Evolutionary conservation across 305 asterid genomes (phyloP).

Genomic region (Plantago coronopus): DNA sequence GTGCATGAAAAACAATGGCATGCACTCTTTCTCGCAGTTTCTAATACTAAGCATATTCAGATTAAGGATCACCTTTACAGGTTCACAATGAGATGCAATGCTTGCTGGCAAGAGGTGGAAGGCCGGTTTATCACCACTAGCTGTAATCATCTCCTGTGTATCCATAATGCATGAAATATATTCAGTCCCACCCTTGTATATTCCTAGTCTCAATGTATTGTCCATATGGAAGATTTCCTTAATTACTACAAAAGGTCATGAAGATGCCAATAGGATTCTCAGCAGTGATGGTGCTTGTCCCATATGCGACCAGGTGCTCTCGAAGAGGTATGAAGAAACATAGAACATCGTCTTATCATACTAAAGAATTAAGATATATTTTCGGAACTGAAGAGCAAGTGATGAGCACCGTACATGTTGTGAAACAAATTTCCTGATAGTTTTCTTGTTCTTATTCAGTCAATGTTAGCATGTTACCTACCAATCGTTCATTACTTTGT

Average conservation of each 20-base stretch:
- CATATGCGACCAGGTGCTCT: constrained; percentile 92
- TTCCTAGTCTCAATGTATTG: constrained; percentile 13
- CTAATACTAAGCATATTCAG: constrained; percentile 27
- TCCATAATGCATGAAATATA: constrained; percentile 33
- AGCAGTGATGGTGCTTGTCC: constrained; percentile 89
- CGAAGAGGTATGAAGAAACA: constrained; percentile 58
- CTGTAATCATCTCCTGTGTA: constrained; percentile 92
- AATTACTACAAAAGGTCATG: constrained; percentile 58
- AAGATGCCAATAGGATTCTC: constrained; percentile 83
- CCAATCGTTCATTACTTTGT: not conserved
- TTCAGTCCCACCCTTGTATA: constrained; percentile 14
- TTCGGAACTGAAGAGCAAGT: not conserved
- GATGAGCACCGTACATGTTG: not conserved
- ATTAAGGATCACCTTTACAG: constrained; percentile 23
- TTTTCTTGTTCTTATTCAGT: not conserved
- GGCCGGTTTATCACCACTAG: constrained; percentile 83
- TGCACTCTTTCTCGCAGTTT: constrained; percentile 12
- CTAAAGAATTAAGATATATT: constrained; percentile 7
- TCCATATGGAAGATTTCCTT: constrained; percentile 41
- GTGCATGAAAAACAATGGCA: no score
- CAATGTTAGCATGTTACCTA: not conserved
- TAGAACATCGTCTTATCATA: constrained; percentile 10
- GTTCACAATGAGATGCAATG: constrained; percentile 81
- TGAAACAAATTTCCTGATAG: not conserved
- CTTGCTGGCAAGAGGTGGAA: constrained; percentile 95